phyloP scores from a whole-genome alignment of 2,329 filamentous ascomycete species.

The Pseudofabraea citricarpa region DNA sequence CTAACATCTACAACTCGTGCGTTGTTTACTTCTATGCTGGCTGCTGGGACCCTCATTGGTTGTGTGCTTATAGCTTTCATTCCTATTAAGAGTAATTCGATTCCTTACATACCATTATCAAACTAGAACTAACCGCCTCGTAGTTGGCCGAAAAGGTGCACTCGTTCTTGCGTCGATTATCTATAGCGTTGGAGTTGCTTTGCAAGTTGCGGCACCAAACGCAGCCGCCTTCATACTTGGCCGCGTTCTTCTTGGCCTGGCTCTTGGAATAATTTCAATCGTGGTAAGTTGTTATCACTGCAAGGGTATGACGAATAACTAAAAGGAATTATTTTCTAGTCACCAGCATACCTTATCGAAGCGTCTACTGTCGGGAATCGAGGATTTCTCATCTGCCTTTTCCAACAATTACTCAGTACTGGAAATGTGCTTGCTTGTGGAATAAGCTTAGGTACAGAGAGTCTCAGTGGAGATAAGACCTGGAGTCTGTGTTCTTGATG shows the following conservation, averaged over 20 bases:
- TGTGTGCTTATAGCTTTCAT: not conserved
- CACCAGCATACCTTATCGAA: not conserved
- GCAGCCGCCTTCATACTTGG: not conserved
- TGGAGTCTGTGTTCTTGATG: not conserved
- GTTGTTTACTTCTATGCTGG: not conserved
- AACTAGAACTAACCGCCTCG: not conserved
- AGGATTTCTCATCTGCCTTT: not conserved
- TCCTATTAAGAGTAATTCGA: not conserved
- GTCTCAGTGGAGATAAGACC: not conserved
- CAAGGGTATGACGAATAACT: too few species aligned
- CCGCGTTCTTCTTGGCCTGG: not conserved
- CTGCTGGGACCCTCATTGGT: not conserved
- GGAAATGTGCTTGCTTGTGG: constrained; percentile 1
- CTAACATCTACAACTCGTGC: not conserved
- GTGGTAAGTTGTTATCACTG: too few species aligned
- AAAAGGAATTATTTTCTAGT: too few species aligned
- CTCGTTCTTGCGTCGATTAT: not conserved
- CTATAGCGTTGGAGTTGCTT: not conserved
- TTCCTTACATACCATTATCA: not conserved
- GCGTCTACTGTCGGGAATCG: not conserved
- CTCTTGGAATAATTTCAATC: not conserved
- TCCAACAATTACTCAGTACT: not conserved
- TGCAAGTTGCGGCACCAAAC: not conserved
- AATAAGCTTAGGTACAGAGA: not conserved
- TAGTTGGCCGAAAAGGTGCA: not conserved